Conservation (phyloP, 148 eudicot species). For the Chenopodium formosanum region DNA sequence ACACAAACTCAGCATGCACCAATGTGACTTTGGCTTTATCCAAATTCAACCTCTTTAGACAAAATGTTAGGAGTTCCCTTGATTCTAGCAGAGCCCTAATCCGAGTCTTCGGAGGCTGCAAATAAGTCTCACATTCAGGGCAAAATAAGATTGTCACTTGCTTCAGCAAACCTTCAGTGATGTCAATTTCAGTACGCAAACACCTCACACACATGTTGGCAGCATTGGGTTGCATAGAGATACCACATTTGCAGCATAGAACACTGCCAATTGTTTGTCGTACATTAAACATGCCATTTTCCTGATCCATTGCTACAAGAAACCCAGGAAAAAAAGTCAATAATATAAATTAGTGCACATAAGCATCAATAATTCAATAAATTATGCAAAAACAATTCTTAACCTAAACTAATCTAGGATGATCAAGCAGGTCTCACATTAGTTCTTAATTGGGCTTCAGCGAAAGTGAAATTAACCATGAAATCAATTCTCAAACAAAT, state of each 20-base stretch:
- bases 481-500: too few species aligned
- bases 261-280: conserved; percentile 57
- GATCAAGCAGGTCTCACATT: too few species aligned
- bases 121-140: conserved; percentile 59
- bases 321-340: neutral
- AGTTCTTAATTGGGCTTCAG: too few species aligned
- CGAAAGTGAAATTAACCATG: too few species aligned
- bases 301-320: conserved; percentile 39
- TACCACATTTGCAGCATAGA: conserved; percentile 71
- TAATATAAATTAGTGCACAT: neutral
- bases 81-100: conserved; percentile 62
- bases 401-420: too few species aligned
- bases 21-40: conserved; percentile 43
- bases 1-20: conserved; percentile 47
- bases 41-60: conserved; percentile 52
- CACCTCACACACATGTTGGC: conserved; percentile 77
- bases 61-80: conserved; percentile 67
- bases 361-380: too few species aligned
- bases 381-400: too few species aligned
- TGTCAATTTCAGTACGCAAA: conserved; percentile 63
- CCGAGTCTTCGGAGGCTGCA: conserved; percentile 77
- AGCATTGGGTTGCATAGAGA: conserved; percentile 61
- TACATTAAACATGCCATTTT: conserved; percentile 52
- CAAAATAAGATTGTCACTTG: conserved; percentile 51
- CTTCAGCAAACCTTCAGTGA: conserved; percentile 68